Percentiles rank a stretch among this genome's conserved stretches.
Evolutionary conservation across 2,329 filamentous ascomycete species (phyloP).

Genomic region (Xylaria sp.): DNA sequence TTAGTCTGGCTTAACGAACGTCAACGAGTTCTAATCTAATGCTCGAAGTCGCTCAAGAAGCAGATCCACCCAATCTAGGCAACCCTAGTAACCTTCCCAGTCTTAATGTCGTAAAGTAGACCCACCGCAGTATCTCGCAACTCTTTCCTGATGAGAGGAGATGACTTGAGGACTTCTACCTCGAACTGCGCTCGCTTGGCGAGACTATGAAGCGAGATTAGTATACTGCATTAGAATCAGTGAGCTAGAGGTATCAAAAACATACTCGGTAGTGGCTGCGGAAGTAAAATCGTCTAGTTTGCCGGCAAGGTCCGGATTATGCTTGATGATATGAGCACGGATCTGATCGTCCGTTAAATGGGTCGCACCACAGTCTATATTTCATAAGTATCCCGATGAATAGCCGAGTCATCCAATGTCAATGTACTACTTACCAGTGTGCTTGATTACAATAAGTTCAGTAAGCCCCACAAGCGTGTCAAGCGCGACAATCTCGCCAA

Average conservation of each 20-base stretch:
- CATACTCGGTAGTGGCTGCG: conserved; percentile 14
- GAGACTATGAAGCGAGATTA: conserved; percentile 4
- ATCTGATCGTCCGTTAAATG: conserved; percentile 23
- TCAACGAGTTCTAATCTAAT: not conserved
- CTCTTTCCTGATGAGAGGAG: conserved; percentile 23
- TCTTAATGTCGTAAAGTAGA: conserved; percentile 25
- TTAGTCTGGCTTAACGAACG: not conserved
- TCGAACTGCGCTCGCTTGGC: not conserved
- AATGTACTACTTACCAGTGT: conserved; percentile 10
- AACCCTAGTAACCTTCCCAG: conserved; percentile 24
- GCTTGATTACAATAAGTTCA: conserved; percentile 18
- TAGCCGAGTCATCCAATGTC: not conserved
- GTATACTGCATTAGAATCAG: not conserved
- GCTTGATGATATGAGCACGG: conserved; percentile 18
- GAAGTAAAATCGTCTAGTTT: conserved; percentile 3
- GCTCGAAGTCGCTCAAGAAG: not conserved
- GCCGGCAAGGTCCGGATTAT: conserved; percentile 20
- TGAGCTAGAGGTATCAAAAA: not conserved
- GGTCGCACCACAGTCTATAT: conserved; percentile 26
- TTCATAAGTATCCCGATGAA: not conserved
- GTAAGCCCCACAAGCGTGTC: conserved; percentile 1
- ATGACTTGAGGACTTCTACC: conserved; percentile 23
- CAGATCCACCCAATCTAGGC: not conserved
- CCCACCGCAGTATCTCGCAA: conserved; percentile 14
- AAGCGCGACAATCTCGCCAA: conserved; percentile 12